These are phyloP conservation scores for Stylosanthes scabra DNA, from an alignment of 331 rosid genomes.

Conservation along the genomic window DNA sequence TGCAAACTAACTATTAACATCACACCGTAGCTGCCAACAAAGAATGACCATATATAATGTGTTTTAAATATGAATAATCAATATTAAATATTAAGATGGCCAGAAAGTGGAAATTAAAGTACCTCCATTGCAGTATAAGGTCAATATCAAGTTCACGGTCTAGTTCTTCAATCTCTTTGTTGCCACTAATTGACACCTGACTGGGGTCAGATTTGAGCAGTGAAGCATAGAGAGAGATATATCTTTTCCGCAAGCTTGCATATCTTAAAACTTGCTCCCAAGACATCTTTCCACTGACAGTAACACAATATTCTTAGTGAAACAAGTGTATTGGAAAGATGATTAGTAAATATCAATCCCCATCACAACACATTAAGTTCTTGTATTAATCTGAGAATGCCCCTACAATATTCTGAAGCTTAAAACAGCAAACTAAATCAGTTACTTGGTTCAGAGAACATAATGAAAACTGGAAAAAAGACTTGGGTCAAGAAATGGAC, in stretches of 20 bases:
- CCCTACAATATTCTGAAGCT: conserved; percentile 23
- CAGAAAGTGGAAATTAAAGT: conserved; percentile 31
- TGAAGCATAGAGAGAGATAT: conserved; percentile 82
- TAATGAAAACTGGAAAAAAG: conserved; percentile 17
- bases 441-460: conserved; percentile 11
- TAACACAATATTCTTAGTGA: conserved; percentile 39
- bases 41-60: conserved; percentile 6
- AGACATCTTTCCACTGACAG: conserved; percentile 91
- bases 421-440: conserved; percentile 10
- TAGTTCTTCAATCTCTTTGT: conserved; percentile 79
- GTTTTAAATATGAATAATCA: neutral
- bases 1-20: neutral
- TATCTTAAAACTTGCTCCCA: conserved; percentile 96
- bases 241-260: conserved; percentile 83
- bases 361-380: conserved; percentile 31
- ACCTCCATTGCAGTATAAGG: conserved; percentile 98
- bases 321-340: conserved; percentile 28
- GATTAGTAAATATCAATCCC: conserved; percentile 30
- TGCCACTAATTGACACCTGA: conserved; percentile 70
- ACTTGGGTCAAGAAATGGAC: conserved; percentile 26
- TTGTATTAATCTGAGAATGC: conserved; percentile 14
- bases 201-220: conserved; percentile 85
- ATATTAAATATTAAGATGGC: conserved; percentile 32
- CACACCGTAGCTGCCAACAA: conserved; percentile 27
- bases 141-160: conserved; percentile 92